A percentile compares a stretch with the other conserved stretches of the same genome.
These are phyloP conservation scores for Pistacia vera DNA, from an alignment of 345 rosid species.

Conservation along the genomic window DNA sequence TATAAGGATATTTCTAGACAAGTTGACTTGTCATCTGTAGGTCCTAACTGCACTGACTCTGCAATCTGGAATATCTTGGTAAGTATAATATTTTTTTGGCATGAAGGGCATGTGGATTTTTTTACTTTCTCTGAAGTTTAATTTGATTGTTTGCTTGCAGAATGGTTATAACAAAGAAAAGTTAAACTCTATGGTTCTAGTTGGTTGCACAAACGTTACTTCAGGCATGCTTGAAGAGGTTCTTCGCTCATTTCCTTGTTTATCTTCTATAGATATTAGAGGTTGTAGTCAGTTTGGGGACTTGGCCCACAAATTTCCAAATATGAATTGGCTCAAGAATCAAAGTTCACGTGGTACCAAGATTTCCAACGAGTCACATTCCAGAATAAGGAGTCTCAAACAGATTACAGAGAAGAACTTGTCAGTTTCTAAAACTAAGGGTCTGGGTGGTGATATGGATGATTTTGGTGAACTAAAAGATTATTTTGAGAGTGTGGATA, in stretches of 20 bases:
- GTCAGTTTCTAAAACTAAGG: conserved; percentile 40
- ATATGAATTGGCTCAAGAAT: conserved; percentile 64
- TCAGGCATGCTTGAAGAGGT: conserved; percentile 64
- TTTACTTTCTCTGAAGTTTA: conserved; percentile 26
- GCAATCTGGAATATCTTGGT: conserved; percentile 69
- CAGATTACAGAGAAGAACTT: conserved; percentile 53
- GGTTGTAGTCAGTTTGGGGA: conserved; percentile 88
- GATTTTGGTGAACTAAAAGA: conserved; percentile 93
- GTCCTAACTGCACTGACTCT: conserved; percentile 75
- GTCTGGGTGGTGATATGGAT: conserved; percentile 56
- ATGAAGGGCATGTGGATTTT: neutral
- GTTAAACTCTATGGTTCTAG: conserved; percentile 67
- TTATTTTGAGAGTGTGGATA: conserved; percentile 91
- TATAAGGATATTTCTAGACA: conserved; percentile 75
- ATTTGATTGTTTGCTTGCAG: conserved; percentile 55
- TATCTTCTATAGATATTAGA: conserved; percentile 77
- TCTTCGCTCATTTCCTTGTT: conserved; percentile 56
- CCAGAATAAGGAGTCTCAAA: conserved; percentile 69
- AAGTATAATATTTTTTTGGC: conserved; percentile 28
- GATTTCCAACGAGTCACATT: conserved; percentile 47
- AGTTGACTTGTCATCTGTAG: conserved; percentile 78
- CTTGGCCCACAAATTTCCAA: conserved; percentile 55
- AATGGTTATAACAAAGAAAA: conserved; percentile 72
- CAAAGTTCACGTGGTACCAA: conserved; percentile 33
- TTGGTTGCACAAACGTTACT: conserved; percentile 81